These are phyloP conservation scores for Paramecium sonneborni DNA, from an alignment of 73 alveolate genomes.

Conservation along the genomic window DNA sequence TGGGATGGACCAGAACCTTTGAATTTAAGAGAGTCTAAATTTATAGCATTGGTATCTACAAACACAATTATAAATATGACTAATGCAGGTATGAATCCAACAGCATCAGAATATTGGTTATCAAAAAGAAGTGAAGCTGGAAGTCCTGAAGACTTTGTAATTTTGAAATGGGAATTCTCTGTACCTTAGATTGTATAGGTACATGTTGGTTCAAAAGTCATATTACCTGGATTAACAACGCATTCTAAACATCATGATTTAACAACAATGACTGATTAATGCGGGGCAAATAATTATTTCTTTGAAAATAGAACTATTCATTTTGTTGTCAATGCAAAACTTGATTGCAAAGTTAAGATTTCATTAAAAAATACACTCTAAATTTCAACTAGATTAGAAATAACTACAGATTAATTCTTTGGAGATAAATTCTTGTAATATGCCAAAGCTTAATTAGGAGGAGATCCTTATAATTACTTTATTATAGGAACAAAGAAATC, in stretches of 20 bases:
- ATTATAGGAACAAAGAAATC: neutral
- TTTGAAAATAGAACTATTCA: slow-evolving; percentile 58
- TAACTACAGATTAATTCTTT: slow-evolving; percentile 31
- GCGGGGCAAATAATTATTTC: slow-evolving; percentile 64
- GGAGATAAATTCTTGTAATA: slow-evolving; percentile 21
- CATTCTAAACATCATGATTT: slow-evolving; percentile 45
- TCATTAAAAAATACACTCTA: neutral
- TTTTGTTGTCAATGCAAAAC: slow-evolving; percentile 54
- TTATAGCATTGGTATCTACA: slow-evolving; percentile 5
- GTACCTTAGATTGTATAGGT: slow-evolving; percentile 3
- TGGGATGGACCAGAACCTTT: slow-evolving; percentile 71
- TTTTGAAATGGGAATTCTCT: neutral
- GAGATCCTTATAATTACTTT: slow-evolving; percentile 58
- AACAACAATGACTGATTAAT: slow-evolving; percentile 46
- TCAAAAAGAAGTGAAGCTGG: slow-evolving; percentile 7
- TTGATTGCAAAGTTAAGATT: slow-evolving; percentile 49
- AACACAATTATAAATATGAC: slow-evolving; percentile 41
- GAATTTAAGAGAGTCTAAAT: slow-evolving; percentile 60
- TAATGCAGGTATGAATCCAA: slow-evolving; percentile 63
- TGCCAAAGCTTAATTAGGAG: slow-evolving; percentile 44
- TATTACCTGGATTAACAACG: slow-evolving; percentile 4
- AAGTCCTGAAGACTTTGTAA: slow-evolving; percentile 3
- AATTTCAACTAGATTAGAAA: slow-evolving; percentile 30
- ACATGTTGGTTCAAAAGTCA: neutral
- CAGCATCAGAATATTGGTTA: slow-evolving; percentile 44